A percentile compares a stretch with the other conserved stretches of the same genome.
phyloP scores from a whole-genome alignment of 345 rosid genomes.

The Eucalyptus globulus region DNA sequence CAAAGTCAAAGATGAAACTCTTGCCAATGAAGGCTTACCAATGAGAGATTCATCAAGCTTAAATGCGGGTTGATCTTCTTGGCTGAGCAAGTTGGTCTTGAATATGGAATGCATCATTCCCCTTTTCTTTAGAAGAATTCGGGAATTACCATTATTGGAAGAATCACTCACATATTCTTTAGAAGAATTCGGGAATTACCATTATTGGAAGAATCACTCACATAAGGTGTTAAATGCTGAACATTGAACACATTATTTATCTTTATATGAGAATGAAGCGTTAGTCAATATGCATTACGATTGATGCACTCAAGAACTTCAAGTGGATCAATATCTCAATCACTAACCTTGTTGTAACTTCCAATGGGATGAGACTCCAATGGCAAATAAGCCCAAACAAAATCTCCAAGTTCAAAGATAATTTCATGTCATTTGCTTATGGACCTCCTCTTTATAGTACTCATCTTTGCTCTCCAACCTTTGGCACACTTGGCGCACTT shows the following conservation, averaged over 20 bases:
- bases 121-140: background rate
- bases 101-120: background rate
- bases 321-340: no score
- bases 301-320: no score
- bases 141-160: background rate
- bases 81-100: background rate
- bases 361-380: no score
- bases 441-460: no score
- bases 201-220: background rate
- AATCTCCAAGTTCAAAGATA: no score
- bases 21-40: background rate
- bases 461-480: background rate
- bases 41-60: background rate
- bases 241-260: background rate
- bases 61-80: background rate
- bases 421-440: no score
- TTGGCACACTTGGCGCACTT: background rate
- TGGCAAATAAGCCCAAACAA: no score
- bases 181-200: background rate
- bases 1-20: background rate
- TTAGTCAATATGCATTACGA: no score
- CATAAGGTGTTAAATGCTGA: background rate
- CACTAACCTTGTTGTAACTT: no score
- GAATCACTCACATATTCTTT: background rate
- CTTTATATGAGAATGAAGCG: no score